Evolutionary conservation across 1,139 yeast species (phyloP), one percentile per base, ranked within the genome.

Genomic region (Diutina catenulata): DNA sequence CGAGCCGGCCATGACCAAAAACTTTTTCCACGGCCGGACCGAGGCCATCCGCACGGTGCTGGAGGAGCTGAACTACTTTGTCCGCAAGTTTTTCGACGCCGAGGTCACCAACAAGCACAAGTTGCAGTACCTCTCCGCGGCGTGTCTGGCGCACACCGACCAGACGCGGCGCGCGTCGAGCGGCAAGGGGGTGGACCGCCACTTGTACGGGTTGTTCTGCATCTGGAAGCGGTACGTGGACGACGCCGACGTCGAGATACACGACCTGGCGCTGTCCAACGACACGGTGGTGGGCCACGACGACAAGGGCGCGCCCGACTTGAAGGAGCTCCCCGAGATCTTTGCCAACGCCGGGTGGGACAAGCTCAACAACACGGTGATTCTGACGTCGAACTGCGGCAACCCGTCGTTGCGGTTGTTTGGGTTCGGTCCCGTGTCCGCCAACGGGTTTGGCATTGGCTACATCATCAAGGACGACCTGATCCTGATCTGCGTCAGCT

Each of bases 1-100:
- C 56, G 96, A 87, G 59, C 96, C 96, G 3, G 95, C 95, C 10
- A 87, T 87, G 96, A 87, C 95, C 2, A 87, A 87, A 56, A 67
- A 67, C 42, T 87, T 78, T 52, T 70, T 79, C 46, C 95, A 87
- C 54, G 96, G 95, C 13, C 71, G 96, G 53, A 87, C 96, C 0
- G 96, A 87, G 57, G 94, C 95, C 4, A 76, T 87, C 39, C 69
- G 95, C 48, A 73, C 94, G 0, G 95, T 86, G 2, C 76, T 93
- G 10, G 68, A 73, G 45, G 87, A 84, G 52, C 81, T 94, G 2
- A 82, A 81, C 52, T 67, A 73, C 38, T 87, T 84, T 62, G 94
- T 84, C 21, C 74, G 94, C 43, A 81, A 83, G 48, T 81, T 87
- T 55, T 82, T 88, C 54, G 94, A 83, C 50, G 74, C 78, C 36